These are phyloP conservation scores for Solanum chilense DNA, from an alignment of 257 asterid species.

Conservation along the genomic window DNA sequence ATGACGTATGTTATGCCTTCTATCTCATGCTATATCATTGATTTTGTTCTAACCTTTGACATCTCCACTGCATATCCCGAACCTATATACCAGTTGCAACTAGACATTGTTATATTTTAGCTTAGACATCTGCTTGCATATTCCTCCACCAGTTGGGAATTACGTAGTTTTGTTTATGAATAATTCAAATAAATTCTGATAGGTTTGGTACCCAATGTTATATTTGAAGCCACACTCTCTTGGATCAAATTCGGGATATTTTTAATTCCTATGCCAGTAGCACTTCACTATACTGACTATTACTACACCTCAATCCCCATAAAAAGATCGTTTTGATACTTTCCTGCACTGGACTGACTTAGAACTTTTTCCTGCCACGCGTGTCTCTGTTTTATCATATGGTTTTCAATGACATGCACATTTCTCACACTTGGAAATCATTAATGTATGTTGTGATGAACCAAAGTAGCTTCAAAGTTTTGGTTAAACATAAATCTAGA, in stretches of 20 bases:
- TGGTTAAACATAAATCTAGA: background rate
- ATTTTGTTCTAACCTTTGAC: background rate
- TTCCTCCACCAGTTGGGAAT: background rate
- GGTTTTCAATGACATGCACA: background rate
- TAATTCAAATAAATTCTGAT: background rate
- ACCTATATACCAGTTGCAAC: background rate
- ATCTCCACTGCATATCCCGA: background rate
- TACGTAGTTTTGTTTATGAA: background rate
- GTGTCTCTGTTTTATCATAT: background rate
- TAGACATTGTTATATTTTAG: background rate
- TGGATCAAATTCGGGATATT: background rate
- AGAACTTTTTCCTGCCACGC: background rate
- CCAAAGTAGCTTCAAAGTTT: background rate
- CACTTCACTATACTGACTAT: background rate
- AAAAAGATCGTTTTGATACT: background rate
- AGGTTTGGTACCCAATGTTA: background rate
- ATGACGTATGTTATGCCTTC: background rate
- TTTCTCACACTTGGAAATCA: background rate
- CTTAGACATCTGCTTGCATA: background rate
- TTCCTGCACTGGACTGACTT: background rate
- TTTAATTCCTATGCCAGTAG: background rate
- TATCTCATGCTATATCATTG: background rate
- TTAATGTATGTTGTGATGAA: background rate
- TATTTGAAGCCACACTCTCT: background rate
- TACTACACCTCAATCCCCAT: background rate